phyloP scores from a whole-genome alignment of 139 green algal genomes.

The Gonium pectorale region DNA sequence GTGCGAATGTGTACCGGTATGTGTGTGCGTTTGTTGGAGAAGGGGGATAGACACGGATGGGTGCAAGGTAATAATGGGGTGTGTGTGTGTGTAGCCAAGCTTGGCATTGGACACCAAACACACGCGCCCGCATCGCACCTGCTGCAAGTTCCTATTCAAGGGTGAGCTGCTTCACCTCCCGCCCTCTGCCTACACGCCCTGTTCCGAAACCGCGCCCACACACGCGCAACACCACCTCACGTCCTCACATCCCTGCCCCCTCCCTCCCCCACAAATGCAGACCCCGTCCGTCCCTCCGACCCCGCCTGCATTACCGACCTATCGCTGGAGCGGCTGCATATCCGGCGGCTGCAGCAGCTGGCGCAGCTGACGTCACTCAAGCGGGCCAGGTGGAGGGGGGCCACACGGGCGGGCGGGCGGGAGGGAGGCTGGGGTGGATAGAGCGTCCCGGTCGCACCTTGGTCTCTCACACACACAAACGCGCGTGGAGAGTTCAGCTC shows the following conservation, averaged over 20 bases:
- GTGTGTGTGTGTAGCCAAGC: no score
- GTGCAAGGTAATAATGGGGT: no score
- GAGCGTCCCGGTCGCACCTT: no score
- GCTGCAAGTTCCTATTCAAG: no score
- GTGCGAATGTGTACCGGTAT: not conserved
- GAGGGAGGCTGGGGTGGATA: no score
- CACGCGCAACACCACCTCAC: no score
- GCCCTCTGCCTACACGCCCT: not conserved
- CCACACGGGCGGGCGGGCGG: not conserved
- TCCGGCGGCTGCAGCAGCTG: constrained; percentile 64
- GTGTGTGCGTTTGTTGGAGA: not conserved
- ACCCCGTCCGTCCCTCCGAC: not conserved
- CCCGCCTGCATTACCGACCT: constrained; percentile 58
- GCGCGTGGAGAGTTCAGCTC: no score
- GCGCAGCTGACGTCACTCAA: not conserved
- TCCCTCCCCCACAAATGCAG: not conserved
- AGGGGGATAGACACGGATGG: not conserved
- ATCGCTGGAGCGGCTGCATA: constrained; percentile 55
- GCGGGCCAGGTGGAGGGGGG: not conserved
- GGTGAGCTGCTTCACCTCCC: no score
- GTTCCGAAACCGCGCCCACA: no score
- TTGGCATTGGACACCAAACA: no score
- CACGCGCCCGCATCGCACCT: no score
- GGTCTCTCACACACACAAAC: no score
- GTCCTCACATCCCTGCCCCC: not conserved